Evolutionary conservation across 768 basidiomycete species (phyloP).

Genomic region (Candolleomyces efflorescens): DNA sequence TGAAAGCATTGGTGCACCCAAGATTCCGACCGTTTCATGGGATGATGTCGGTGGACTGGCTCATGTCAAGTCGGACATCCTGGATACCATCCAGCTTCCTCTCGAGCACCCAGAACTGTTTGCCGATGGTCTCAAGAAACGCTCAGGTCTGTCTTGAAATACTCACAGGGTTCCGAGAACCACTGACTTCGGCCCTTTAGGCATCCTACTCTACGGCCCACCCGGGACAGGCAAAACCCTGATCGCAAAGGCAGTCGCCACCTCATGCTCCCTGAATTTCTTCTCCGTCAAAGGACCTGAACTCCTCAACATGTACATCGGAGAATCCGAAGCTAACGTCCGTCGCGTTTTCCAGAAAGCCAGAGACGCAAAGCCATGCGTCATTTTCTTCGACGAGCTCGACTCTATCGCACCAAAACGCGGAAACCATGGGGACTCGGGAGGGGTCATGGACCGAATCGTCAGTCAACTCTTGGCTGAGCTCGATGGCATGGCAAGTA

Average conservation of each 20-base stretch:
- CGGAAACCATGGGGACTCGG: constrained; percentile 93
- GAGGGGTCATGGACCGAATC: constrained; percentile 97
- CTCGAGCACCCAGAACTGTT: constrained; percentile 89
- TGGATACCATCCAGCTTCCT: constrained; percentile 94
- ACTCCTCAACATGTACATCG: constrained; percentile 96
- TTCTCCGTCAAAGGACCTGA: constrained; percentile 98
- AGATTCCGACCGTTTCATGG: constrained; percentile 94
- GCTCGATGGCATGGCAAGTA: constrained; percentile 82
- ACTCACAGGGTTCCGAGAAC: background rate
- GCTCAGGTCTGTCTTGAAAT: constrained; percentile 60
- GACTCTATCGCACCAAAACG: constrained; percentile 94
- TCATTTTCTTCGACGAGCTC: constrained; percentile 96
- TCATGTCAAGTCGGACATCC: constrained; percentile 83
- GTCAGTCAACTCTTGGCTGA: constrained; percentile 94
- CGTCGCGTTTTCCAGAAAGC: constrained; percentile 88
- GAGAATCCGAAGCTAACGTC: constrained; percentile 97
- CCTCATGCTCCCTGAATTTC: constrained; percentile 92
- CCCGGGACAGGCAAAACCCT: constrained; percentile 96
- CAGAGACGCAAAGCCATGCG: constrained; percentile 87
- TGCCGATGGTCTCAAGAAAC: constrained; percentile 86
- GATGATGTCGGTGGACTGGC: constrained; percentile 95
- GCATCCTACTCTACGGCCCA: constrained; percentile 89
- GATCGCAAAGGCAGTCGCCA: constrained; percentile 94
- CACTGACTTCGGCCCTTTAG: constrained; percentile 30
- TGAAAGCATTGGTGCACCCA: constrained; percentile 94